Evolutionary conservation across 306 rosid genomes (phyloP).

Genomic region (Malus asiatica): DNA sequence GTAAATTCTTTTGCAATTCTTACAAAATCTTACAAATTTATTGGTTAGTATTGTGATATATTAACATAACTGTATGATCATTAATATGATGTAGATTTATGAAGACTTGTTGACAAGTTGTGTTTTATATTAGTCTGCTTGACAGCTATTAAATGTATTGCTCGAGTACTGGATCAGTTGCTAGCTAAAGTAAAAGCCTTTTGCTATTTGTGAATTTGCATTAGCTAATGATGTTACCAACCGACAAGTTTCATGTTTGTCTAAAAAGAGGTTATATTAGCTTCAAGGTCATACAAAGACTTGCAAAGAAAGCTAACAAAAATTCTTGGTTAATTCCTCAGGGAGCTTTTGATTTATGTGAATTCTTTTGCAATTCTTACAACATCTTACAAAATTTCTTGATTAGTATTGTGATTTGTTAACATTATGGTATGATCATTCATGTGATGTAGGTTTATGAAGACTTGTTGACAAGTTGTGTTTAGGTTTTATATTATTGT

Average conservation of each 20-base stretch:
- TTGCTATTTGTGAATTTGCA: background rate
- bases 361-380: slow-evolving; percentile 75
- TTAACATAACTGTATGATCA: too few relatives aligned
- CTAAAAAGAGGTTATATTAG: background rate
- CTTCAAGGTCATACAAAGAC: background rate
- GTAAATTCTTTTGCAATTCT: slow-evolving; percentile 69
- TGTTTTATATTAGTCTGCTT: too few relatives aligned
- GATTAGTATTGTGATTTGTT: too few relatives aligned
- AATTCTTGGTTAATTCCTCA: slow-evolving; percentile 28
- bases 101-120: too few relatives aligned
- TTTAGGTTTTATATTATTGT: too few relatives aligned
- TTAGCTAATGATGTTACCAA: background rate
- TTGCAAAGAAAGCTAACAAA: background rate
- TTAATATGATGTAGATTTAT: too few relatives aligned
- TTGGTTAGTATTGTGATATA: too few relatives aligned
- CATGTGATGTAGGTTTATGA: too few relatives aligned
- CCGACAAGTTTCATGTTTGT: background rate
- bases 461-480: too few relatives aligned
- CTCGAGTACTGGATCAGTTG: background rate
- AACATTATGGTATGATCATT: too few relatives aligned
- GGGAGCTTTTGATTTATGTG: slow-evolving; percentile 88
- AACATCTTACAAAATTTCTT: slow-evolving; percentile 30
- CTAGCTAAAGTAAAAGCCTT: background rate
- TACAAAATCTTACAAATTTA: slow-evolving; percentile 47
- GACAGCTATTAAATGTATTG: too few relatives aligned